Percentiles rank a stretch among this genome's conserved stretches.
Evolutionary conservation across 805 yeast species (phyloP).

Genomic region (Saccharomycopsis malanga): DNA sequence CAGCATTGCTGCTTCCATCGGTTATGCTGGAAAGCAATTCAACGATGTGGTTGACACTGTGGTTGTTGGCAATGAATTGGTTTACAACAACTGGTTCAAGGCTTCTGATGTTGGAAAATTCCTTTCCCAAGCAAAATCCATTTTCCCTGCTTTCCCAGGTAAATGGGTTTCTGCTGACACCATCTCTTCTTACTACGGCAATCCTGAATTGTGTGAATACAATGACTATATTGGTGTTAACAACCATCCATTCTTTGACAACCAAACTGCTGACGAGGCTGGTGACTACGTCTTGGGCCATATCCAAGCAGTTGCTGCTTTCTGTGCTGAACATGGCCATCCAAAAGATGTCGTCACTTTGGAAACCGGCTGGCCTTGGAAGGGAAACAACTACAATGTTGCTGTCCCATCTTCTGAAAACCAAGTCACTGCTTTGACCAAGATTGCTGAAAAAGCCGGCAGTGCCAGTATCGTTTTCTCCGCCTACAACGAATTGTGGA

Average conservation of each 20-base stretch:
- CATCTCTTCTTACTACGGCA: constrained; percentile 47
- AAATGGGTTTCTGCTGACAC: constrained; percentile 58
- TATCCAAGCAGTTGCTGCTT: constrained; percentile 21
- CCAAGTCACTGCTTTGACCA: constrained; percentile 45
- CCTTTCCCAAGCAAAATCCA: constrained; percentile 39
- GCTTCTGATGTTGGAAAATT: constrained; percentile 42
- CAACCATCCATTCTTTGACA: constrained; percentile 52
- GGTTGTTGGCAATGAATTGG: constrained; percentile 58
- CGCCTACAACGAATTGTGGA: constrained; percentile 60
- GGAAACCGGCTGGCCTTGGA: constrained; percentile 70
- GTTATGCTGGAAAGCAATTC: constrained; percentile 47
- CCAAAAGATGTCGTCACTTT: constrained; percentile 41
- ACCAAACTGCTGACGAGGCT: constrained; percentile 20
- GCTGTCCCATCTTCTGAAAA: constrained; percentile 50
- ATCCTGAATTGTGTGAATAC: constrained; percentile 46
- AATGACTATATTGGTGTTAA: constrained; percentile 62
- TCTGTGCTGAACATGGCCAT: constrained; percentile 23
- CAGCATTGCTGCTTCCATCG: constrained; percentile 36
- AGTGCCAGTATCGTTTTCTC: constrained; percentile 51
- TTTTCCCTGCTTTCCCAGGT: constrained; percentile 46
- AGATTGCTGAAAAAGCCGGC: constrained; percentile 41
- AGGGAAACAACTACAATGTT: constrained; percentile 42
- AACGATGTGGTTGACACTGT: constrained; percentile 40
- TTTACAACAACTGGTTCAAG: constrained; percentile 43
- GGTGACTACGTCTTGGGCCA: constrained; percentile 22